Evolutionary conservation across 371 early-diverging fungal genomes (phyloP).

Genomic region (Apophysomyces sp.): DNA sequence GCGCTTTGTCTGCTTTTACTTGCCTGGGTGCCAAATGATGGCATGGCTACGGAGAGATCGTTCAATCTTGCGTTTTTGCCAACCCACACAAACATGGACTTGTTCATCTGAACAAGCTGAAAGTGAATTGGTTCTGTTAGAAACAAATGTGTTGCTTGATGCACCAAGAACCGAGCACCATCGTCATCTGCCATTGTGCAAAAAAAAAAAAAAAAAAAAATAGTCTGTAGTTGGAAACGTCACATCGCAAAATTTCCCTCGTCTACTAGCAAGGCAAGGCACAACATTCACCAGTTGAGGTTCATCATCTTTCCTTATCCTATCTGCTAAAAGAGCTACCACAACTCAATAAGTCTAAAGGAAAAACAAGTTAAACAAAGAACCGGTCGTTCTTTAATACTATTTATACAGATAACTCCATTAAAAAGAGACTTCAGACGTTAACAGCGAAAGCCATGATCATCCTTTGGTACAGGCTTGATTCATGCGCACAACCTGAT

Average conservation of each 20-base stretch:
- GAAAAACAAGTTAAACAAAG: too few species aligned
- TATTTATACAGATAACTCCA: too few species aligned
- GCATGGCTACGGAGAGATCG: slow-evolving; percentile 45
- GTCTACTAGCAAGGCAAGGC: too few species aligned
- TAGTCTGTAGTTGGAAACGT: neutral
- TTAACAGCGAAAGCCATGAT: too few species aligned
- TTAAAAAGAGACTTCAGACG: too few species aligned
- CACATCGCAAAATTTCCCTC: neutral
- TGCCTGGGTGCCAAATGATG: slow-evolving; percentile 31
- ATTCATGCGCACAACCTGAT: neutral
- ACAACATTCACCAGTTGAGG: too few species aligned
- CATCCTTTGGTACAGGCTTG: too few species aligned
- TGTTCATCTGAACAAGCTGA: slow-evolving; percentile 39
- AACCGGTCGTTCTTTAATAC: too few species aligned
- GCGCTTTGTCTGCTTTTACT: neutral
- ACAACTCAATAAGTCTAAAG: too few species aligned
- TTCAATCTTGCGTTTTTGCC: slow-evolving; percentile 38
- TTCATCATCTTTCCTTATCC: too few species aligned
- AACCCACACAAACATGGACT: slow-evolving; percentile 38
- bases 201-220: slow-evolving; percentile 2
- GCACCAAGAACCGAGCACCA: slow-evolving; percentile 32
- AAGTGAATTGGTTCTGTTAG: slow-evolving; percentile 39
- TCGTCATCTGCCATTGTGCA: slow-evolving; percentile 1
- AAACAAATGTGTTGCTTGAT: slow-evolving; percentile 43
- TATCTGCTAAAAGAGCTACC: too few species aligned